Percentiles rank a stretch among this genome's conserved stretches.
These are phyloP conservation scores for Phytomonas sp. DNA, from an alignment of 208 protist species.

Conservation along the genomic window DNA sequence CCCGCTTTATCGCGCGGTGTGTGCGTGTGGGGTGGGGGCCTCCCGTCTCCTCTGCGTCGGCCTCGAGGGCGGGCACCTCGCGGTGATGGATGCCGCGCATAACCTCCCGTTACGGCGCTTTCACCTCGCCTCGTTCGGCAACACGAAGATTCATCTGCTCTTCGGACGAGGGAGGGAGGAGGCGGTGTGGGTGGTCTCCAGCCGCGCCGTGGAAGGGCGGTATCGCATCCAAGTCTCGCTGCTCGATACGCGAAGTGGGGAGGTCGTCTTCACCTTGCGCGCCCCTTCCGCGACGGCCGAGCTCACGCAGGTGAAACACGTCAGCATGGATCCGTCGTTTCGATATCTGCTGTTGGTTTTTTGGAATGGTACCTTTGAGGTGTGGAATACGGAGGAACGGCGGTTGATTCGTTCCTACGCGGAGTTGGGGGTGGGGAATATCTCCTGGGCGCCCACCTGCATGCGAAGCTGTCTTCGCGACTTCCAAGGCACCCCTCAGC, in stretches of 20 bases:
- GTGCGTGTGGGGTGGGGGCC: conserved; percentile 38
- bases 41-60: conserved; percentile 36
- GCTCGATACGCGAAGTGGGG: conserved; percentile 62
- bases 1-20: conserved; percentile 34
- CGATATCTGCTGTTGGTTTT: conserved; percentile 63
- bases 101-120: conserved; percentile 43
- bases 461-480: conserved; percentile 46
- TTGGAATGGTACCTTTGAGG: conserved; percentile 74
- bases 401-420: conserved; percentile 65
- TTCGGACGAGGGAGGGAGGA: conserved; percentile 52
- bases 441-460: conserved; percentile 63
- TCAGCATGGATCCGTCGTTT: conserved; percentile 36
- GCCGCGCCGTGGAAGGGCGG: conserved; percentile 33
- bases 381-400: conserved; percentile 59
- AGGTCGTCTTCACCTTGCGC: conserved; percentile 55
- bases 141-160: conserved; percentile 63
- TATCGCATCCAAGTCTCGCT: conserved; percentile 77
- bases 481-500: conserved; percentile 51
- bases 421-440: conserved; percentile 56
- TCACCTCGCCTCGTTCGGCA: conserved; percentile 64
- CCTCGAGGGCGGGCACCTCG: conserved; percentile 61
- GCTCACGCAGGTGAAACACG: conserved; percentile 49
- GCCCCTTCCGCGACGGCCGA: conserved; percentile 56
- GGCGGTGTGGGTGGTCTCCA: conserved; percentile 66
- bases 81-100: conserved; percentile 53